Evolutionary conservation across 1,284 basidiomycete species (phyloP).

Genomic region (Paramarasmius palmivorus): DNA sequence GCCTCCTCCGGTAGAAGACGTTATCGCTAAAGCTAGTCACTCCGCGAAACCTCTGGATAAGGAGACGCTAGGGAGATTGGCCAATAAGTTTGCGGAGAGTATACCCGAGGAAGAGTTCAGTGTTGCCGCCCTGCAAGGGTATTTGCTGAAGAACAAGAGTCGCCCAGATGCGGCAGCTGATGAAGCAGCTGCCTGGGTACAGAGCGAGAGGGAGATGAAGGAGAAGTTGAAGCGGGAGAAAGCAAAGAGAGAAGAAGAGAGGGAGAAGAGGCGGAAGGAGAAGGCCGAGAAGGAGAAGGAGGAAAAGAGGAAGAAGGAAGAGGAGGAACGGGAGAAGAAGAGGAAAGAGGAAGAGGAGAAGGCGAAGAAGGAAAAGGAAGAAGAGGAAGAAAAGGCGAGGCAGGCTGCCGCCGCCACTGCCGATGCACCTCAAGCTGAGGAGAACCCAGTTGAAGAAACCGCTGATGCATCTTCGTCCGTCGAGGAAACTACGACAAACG

Average conservation of each 20-base stretch:
- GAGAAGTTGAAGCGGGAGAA: constrained; percentile 67
- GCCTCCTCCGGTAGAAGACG: constrained; percentile 63
- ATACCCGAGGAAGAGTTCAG: constrained; percentile 82
- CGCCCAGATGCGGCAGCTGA: constrained; percentile 70
- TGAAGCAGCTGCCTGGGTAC: constrained; percentile 68
- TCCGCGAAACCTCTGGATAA: constrained; percentile 64
- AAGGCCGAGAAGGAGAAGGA: constrained; percentile 45
- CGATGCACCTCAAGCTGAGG: too few species aligned
- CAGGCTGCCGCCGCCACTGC: neutral
- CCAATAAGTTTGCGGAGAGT: constrained; percentile 70
- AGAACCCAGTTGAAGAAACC: too few species aligned
- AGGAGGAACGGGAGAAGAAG: constrained; percentile 27
- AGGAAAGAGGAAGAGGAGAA: constrained; percentile 34
- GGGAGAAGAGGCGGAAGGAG: constrained; percentile 43
- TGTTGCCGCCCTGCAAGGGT: constrained; percentile 84
- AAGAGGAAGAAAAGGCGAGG: neutral
- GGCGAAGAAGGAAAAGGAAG: constrained; percentile 29
- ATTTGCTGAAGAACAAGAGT: constrained; percentile 79
- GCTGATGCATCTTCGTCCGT: neutral
- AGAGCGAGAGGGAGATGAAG: constrained; percentile 65
- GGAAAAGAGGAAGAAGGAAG: constrained; percentile 33
- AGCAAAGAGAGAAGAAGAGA: constrained; percentile 47
- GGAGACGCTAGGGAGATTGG: constrained; percentile 59
- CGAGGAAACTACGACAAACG: neutral
- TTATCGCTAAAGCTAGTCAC: constrained; percentile 56